Percentiles rank a stretch among this genome's conserved stretches.
These are phyloP conservation scores for Macrotyloma uniflorum DNA, from an alignment of 306 rosid species.

Conservation along the genomic window DNA sequence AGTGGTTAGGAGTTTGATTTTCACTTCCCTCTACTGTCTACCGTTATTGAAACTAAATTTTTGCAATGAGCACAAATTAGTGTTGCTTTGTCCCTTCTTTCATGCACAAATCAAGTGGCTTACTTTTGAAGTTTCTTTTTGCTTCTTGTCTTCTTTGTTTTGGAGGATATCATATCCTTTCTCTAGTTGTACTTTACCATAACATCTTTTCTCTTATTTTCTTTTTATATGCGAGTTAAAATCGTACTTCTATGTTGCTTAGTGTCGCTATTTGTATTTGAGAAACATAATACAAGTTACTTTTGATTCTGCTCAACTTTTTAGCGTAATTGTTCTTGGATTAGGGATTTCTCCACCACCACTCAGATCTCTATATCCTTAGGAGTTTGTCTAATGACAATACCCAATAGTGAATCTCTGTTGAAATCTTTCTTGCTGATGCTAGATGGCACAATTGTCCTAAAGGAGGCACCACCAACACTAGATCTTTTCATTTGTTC, in stretches of 20 bases:
- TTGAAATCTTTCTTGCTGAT: not conserved
- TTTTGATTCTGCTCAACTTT: not conserved
- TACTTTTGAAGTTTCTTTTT: not conserved
- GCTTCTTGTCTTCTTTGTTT: not conserved
- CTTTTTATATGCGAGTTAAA: not conserved
- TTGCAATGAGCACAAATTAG: not conserved
- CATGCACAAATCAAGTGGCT: too few relatives aligned
- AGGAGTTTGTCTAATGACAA: not conserved
- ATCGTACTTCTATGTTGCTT: not conserved
- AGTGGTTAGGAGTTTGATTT: constrained; percentile 4
- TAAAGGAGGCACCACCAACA: not conserved
- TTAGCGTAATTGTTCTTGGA: not conserved
- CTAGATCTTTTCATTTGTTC: not conserved
- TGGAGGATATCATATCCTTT: not conserved
- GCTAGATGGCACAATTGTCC: not conserved
- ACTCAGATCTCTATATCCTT: not conserved
- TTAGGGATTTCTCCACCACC: not conserved
- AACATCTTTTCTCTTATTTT: not conserved
- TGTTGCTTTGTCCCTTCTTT: not conserved
- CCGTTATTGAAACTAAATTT: not conserved
- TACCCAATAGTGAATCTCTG: not conserved
- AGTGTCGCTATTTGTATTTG: not conserved
- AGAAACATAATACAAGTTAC: not conserved
- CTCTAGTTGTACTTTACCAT: too few relatives aligned
- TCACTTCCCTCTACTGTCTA: not conserved